Base-by-base conservation (phyloP, 2,329 filamentous ascomycete species). In the Colletotrichum caudatum region DNA sequence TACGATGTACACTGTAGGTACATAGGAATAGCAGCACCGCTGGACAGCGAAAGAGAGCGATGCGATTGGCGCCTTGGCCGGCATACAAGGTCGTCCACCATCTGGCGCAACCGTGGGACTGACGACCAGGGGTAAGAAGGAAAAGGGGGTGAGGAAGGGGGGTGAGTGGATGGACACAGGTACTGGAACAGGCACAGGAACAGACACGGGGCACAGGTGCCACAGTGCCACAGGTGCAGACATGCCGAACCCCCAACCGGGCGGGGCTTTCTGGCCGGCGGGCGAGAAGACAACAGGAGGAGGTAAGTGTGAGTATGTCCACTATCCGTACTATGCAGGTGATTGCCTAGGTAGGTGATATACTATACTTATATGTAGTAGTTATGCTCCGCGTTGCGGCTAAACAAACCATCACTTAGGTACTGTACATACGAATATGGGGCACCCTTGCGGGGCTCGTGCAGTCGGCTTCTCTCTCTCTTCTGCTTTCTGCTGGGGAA, bases 51-150 rank as follows among this genome's bases (percentile, higher is more conserved):
- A 46, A 46, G 20, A 2, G 56, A 58, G 14, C 2, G n/a, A 41
- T 41, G 14, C 2, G n/a, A 41, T 41, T 18, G 56, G 64, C 64
- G 68, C 57, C 41, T 44, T 56, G 26, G 59, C 64, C 53, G 53
- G 64, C 57, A 71, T 69, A 53, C 59, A 64, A 64, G 61, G 48
- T 44, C 53, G 64, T 69, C 69, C 53, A 69, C 60, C 69, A 69
- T 69, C 53, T 71, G 65, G 69, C 54, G 59, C 69, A 71, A 69
- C 64, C 69, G 69, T 64, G 59, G 65, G 67, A 64, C 65, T 56
- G 12, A 46, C 44, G 65, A 35, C 69, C 37, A 46, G 69, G 64
- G 51, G 33, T 33, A 3, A 41, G n/a, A 6, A 9, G 26, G 26
- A 51, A 53, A 51, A 57, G 26, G 29, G 29, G 33, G 57, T 20